A percentile compares a stretch with the other conserved stretches of the same genome.
Conservation (phyloP, 1,284 basidiomycete species). For the Austroboletus rostrupii region DNA sequence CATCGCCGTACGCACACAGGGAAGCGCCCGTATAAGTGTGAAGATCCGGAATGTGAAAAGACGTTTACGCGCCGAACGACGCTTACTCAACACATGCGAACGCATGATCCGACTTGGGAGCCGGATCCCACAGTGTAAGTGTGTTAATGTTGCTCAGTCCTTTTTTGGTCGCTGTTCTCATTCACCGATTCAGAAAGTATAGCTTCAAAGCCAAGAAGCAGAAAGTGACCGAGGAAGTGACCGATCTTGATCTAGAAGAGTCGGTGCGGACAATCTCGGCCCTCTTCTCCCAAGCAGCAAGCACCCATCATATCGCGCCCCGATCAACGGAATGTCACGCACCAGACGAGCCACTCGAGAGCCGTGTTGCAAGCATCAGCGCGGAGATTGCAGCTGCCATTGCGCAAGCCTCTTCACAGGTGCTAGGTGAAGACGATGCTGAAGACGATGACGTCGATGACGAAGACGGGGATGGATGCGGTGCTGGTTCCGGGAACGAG, state of each 20-base stretch:
- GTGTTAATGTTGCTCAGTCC: neutral
- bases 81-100: conserved; percentile 76
- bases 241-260: conserved; percentile 54
- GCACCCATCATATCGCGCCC: conserved; percentile 27
- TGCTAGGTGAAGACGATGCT: conserved; percentile 48
- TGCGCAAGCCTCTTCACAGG: conserved; percentile 55
- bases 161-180: conserved; percentile 9
- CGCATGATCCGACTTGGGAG: conserved; percentile 76
- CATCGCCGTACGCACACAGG: conserved; percentile 86
- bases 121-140: conserved; percentile 76
- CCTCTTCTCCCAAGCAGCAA: conserved; percentile 48
- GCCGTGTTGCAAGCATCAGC: conserved; percentile 63
- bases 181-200: conserved; percentile 51
- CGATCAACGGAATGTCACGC: conserved; percentile 18
- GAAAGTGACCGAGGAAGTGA: conserved; percentile 48
- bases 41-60: conserved; percentile 76
- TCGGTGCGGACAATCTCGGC: conserved; percentile 70
- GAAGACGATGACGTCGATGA: conserved; percentile 34
- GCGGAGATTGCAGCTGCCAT: conserved; percentile 73
- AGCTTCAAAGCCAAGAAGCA: conserved; percentile 70
- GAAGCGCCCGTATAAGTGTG: conserved; percentile 77
- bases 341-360: conserved; percentile 48
- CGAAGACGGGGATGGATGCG: conserved; percentile 42
- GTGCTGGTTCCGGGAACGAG: conserved; percentile 47
- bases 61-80: conserved; percentile 81